Evolutionary conservation across 2,329 filamentous ascomycete species (phyloP).

Genomic region (Colletotrichum chlorophyti): DNA sequence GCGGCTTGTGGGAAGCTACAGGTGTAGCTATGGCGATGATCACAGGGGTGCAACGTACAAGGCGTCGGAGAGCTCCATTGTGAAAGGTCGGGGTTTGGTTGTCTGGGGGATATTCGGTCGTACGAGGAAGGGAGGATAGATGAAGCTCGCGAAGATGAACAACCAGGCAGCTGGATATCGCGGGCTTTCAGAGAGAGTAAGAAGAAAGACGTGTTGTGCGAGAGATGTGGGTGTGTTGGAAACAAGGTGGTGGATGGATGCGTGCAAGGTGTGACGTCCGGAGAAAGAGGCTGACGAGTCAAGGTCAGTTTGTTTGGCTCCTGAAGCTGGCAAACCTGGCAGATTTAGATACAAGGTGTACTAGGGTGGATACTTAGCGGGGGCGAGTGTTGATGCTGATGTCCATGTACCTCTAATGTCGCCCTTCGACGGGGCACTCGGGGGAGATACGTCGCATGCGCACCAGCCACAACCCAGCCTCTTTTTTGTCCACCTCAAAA

Average conservation of each 20-base stretch:
- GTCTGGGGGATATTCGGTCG: background rate
- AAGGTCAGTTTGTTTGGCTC: slow-evolving; percentile 17
- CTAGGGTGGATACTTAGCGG: slow-evolving; percentile 8
- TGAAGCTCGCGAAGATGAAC: slow-evolving; percentile 25
- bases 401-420: too few species aligned
- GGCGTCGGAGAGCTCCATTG: slow-evolving; percentile 90
- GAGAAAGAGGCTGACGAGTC: slow-evolving; percentile 27
- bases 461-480: slow-evolving; percentile 18
- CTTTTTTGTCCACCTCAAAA: too few species aligned
- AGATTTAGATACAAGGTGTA: slow-evolving; percentile 27
- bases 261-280: slow-evolving; percentile 28
- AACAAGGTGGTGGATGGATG: slow-evolving; percentile 25
- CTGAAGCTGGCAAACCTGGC: slow-evolving; percentile 27
- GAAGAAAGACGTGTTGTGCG: slow-evolving; percentile 6
- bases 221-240: slow-evolving; percentile 6
- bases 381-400: background rate
- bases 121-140: background rate
- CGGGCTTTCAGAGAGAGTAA: too few species aligned
- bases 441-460: too few species aligned
- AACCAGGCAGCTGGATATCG: slow-evolving; percentile 24
- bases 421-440: too few species aligned
- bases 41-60: slow-evolving; percentile 68
- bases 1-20: background rate
- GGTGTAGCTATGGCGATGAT: slow-evolving; percentile 3
- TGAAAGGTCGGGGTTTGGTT: slow-evolving; percentile 33